These are phyloP conservation scores for Aureobasidium sp. DNA, from an alignment of 2,329 filamentous ascomycete species.

Conservation along the genomic window DNA sequence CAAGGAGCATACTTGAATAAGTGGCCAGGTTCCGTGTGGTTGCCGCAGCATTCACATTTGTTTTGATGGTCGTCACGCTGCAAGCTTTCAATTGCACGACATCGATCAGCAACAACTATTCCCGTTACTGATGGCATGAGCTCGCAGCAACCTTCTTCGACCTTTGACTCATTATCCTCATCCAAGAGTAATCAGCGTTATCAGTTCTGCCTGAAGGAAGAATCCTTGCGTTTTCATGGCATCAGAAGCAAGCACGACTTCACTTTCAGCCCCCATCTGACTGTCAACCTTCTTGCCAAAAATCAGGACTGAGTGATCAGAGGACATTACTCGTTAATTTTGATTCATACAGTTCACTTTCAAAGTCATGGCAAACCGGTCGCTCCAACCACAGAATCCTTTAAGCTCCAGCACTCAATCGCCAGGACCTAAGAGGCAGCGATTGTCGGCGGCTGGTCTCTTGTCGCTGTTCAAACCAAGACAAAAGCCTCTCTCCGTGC, in stretches of 20 bases:
- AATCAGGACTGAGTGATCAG: no score
- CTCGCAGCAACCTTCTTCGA: neutral
- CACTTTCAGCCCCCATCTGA: neutral
- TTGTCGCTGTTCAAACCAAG: conserved; percentile 14
- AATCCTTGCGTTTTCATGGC: neutral
- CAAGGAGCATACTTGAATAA: neutral
- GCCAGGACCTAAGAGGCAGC: conserved; percentile 2
- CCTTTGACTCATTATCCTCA: conserved; percentile 3
- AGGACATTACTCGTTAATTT: neutral
- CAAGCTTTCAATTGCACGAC: neutral
- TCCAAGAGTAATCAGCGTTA: neutral
- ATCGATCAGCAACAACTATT: neutral
- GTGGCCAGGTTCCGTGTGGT: neutral
- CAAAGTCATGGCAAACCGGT: neutral
- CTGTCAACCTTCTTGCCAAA: neutral
- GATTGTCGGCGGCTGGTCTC: conserved; percentile 4
- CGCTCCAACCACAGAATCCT: neutral
- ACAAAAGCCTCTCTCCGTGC: neutral
- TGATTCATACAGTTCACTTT: neutral
- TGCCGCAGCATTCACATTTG: neutral
- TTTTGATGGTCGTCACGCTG: neutral
- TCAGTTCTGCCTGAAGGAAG: neutral
- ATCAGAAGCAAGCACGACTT: neutral
- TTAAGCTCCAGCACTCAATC: neutral
- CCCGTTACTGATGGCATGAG: conserved; percentile 1